These are phyloP conservation scores for Melaleuca quinquenervia DNA, from an alignment of 345 rosid genomes.

Conservation along the genomic window DNA sequence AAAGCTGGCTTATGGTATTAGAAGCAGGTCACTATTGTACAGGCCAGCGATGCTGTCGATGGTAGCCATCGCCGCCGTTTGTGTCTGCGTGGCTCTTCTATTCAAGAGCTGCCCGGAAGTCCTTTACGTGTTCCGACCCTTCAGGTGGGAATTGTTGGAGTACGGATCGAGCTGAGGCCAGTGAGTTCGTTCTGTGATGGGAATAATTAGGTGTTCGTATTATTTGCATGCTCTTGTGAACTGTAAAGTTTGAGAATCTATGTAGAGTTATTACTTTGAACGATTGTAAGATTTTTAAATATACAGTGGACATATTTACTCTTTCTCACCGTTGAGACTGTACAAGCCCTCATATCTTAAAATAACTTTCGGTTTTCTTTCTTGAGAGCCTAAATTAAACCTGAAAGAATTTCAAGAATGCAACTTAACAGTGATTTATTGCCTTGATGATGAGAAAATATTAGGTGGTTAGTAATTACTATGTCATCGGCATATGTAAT, in stretches of 20 bases:
- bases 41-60: conserved; percentile 95
- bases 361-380: background rate
- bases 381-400: background rate
- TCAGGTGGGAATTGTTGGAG: conserved; percentile 93
- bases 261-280: background rate
- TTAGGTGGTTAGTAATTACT: no score
- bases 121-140: conserved; percentile 75
- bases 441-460: no score
- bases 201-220: background rate
- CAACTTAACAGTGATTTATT: background rate
- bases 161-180: conserved; percentile 29
- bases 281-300: background rate
- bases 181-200: background rate
- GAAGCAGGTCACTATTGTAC: conserved; percentile 53
- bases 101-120: conserved; percentile 98
- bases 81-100: conserved; percentile 92
- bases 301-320: background rate
- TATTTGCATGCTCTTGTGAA: background rate
- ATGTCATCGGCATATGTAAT: no score
- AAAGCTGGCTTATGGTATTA: conserved; percentile 38
- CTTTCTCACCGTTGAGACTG: background rate
- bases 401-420: background rate
- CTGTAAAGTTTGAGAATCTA: background rate
- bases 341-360: background rate
- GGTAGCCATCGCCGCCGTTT: conserved; percentile 96